Conservation (phyloP, 2,329 filamentous ascomycete species). For the Monosporascus sp. region DNA sequence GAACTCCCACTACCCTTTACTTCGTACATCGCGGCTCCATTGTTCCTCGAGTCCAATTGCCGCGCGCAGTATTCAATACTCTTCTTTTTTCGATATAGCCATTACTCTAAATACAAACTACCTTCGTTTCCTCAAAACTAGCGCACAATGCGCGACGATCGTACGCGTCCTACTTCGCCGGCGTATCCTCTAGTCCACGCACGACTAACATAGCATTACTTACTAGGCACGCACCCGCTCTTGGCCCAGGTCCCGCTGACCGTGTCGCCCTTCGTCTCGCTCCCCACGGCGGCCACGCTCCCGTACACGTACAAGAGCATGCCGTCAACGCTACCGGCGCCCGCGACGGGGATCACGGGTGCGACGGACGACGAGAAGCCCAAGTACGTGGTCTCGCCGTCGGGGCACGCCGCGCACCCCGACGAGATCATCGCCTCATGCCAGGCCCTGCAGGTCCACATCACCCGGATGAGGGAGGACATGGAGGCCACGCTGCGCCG, state of each 20-base stretch:
- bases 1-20: too few species aligned
- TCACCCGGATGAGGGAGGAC: conserved; percentile 62
- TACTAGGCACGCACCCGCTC: conserved; percentile 72
- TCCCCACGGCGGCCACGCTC: conserved; percentile 83
- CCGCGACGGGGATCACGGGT: conserved; percentile 49
- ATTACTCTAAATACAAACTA: neutral
- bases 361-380: conserved; percentile 42
- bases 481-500: conserved; percentile 61
- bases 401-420: conserved; percentile 79
- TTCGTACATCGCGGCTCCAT: neutral
- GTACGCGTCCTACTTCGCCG: conserved; percentile 13
- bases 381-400: conserved; percentile 70
- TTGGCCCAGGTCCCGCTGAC: conserved; percentile 89
- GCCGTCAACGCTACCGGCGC: conserved; percentile 77
- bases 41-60: neutral
- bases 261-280: conserved; percentile 87
- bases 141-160: conserved; percentile 33
- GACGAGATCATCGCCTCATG: conserved; percentile 82
- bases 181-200: conserved; percentile 2
- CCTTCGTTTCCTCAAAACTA: too few species aligned
- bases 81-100: neutral
- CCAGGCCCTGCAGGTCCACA: conserved; percentile 68
- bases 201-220: conserved; percentile 9
- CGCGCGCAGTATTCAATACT: neutral
- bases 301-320: conserved; percentile 94